Evolutionary conservation across 2,329 filamentous ascomycete genomes (phyloP).

Genomic region (Aspergillus sp.): DNA sequence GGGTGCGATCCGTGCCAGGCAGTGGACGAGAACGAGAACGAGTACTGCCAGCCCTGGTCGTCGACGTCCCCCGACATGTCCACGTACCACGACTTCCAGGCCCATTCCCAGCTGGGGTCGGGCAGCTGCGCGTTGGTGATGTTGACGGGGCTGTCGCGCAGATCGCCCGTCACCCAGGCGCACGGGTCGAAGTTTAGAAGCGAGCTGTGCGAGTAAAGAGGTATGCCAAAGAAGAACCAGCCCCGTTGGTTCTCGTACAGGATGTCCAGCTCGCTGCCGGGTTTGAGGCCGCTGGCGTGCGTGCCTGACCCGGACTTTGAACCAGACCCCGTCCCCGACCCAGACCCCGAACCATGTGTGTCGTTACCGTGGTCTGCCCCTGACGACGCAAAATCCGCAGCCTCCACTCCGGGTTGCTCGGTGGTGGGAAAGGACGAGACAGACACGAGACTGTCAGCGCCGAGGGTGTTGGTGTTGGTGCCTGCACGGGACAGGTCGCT

Average conservation of each 20-base stretch:
- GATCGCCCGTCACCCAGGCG: constrained; percentile 74
- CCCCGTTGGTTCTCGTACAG: constrained; percentile 96
- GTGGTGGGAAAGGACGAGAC: neutral
- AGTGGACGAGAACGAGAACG: constrained; percentile 77
- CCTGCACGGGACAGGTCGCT: constrained; percentile 8
- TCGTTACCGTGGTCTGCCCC: neutral
- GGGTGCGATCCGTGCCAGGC: constrained; percentile 84
- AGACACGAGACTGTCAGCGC: constrained; percentile 3
- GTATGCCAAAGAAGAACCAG: constrained; percentile 81
- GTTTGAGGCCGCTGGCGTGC: constrained; percentile 20
- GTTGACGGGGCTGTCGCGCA: constrained; percentile 60
- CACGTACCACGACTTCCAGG: constrained; percentile 69
- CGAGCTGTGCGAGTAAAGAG: constrained; percentile 84
- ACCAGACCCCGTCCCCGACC: neutral
- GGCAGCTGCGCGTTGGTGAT: constrained; percentile 89
- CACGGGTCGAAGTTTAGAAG: constrained; percentile 82
- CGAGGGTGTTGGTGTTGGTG: constrained; percentile 10
- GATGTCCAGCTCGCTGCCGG: constrained; percentile 67
- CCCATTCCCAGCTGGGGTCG: constrained; percentile 94
- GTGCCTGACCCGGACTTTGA: neutral
- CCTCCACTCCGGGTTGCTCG: neutral
- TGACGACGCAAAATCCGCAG: neutral
- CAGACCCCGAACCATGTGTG: neutral
- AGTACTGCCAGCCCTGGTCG: constrained; percentile 94
- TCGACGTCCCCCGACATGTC: constrained; percentile 81